Base-by-base conservation (phyloP, 805 yeast species). In the Komagataella mondaviorum region DNA sequence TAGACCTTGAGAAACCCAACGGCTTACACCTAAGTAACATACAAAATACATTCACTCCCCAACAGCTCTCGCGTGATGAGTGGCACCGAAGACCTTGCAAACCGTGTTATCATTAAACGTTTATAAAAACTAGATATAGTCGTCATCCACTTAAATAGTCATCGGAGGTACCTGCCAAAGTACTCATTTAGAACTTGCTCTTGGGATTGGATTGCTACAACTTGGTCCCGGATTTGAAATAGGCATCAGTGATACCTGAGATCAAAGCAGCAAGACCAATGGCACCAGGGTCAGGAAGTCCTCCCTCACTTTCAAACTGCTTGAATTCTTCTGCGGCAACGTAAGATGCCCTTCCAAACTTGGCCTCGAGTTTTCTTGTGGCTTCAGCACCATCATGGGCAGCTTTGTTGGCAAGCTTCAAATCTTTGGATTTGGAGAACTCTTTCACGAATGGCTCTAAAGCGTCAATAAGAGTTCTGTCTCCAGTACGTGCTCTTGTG, bases 261-360 rank as follows among this genome's bases (percentile, higher is more conserved):
- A 66, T 52, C 20, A 66, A 52, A 3, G 67, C 68, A 20, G 68
- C 85, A 22, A 90, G 69, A 3, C 97, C 97, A 52, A 88, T 79
- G 2, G 97, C 96, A 56, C 98, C 97, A 4, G 98, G 96, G 60
- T 90, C 98, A 1, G 96, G 95, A 30, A 89, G 72, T n/a, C 85
- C 87, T 23, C 87, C 88, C 60, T 73, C 74, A 45, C 71, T 73
- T 45, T 67, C 73, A 50, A 70, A 73, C 47, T 65, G 66, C 51
- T 71, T 68, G 57, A 81, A 75, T 50, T 77, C 84, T 10, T 73
- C 80, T 54, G 78, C 79, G 55, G 74, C 73, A 23, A 90, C 96
- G 63, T 90, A 91, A 4, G 95, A 84, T 16, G 98, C 96, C 61
- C 98, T 79, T 30, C 98, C 98, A 58, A 91, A 88, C 59, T 83